phyloP scores from a whole-genome alignment of 2,329 filamentous ascomycete species.

The Colletotrichum karsti region DNA sequence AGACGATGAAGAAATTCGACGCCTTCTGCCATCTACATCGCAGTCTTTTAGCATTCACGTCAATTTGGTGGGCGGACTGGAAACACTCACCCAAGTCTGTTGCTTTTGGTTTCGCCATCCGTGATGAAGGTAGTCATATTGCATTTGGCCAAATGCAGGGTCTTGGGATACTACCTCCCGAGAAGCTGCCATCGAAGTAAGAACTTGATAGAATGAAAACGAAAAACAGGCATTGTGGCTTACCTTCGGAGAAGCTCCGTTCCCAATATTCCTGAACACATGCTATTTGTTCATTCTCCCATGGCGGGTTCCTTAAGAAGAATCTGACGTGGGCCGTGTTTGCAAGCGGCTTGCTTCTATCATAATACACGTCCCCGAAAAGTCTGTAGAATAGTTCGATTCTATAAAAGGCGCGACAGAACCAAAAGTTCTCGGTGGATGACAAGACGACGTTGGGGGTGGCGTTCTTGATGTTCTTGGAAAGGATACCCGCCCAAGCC shows the following conservation, averaged over 20 bases:
- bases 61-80: not conserved
- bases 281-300: not conserved
- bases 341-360: not conserved
- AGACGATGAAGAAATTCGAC: not conserved
- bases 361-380: not conserved
- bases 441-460: not conserved
- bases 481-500: not conserved
- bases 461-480: too few species aligned
- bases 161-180: not conserved
- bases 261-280: not conserved
- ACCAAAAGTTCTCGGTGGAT: not conserved
- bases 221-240: too few species aligned
- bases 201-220: not conserved
- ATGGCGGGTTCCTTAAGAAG: not conserved
- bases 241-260: not conserved
- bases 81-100: not conserved
- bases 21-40: not conserved
- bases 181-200: not conserved
- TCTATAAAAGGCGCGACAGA: not conserved
- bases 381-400: not conserved
- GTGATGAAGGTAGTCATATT: not conserved
- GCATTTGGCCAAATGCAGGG: not conserved
- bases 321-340: not conserved
- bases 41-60: too few species aligned
- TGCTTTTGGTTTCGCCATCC: not conserved